A percentile compares a stretch with the other conserved stretches of the same genome.
Evolutionary conservation across 495 filamentous ascomycete genomes (phyloP).

Genomic region (Chaetomium cochliodes): DNA sequence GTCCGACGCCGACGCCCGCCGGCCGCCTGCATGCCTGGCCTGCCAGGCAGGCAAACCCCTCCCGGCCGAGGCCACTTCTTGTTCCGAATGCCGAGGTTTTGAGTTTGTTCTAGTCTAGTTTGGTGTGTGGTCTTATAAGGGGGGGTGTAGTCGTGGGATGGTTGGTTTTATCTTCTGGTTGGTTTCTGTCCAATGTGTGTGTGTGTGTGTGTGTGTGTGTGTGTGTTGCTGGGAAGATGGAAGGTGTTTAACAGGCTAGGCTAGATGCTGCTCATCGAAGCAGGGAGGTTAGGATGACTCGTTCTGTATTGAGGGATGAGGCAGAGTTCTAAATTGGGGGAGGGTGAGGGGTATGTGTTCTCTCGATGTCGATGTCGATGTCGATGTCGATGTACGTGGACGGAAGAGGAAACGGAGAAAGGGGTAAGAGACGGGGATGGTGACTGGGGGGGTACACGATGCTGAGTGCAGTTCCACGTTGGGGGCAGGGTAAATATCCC

Average conservation of each 20-base stretch:
- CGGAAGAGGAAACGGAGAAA: background rate
- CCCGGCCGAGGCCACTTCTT: too few species aligned
- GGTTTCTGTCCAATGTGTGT: too few species aligned
- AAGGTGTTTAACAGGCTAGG: background rate
- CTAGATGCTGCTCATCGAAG: background rate
- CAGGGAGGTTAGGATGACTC: background rate
- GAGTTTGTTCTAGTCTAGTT: too few species aligned
- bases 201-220: too few species aligned
- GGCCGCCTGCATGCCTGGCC: slow-evolving; percentile 1
- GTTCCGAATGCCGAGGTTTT: too few species aligned
- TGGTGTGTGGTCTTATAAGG: too few species aligned
- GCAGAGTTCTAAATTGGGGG: background rate
- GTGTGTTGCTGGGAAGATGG: background rate
- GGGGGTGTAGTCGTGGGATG: background rate
- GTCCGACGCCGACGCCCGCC: background rate
- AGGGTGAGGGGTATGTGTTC: background rate
- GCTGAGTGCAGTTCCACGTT: background rate
- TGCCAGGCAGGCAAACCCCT: too few species aligned
- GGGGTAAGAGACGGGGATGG: background rate
- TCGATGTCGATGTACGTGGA: background rate
- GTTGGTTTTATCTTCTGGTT: background rate
- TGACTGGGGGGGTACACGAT: background rate
- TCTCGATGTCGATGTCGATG: background rate
- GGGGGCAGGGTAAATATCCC: slow-evolving; percentile 8
- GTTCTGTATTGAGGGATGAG: background rate